Percentiles rank a stretch among this genome's conserved stretches.
Conservation (phyloP, 192 early-diverging fungal species). For the Kappamyces sp. region DNA sequence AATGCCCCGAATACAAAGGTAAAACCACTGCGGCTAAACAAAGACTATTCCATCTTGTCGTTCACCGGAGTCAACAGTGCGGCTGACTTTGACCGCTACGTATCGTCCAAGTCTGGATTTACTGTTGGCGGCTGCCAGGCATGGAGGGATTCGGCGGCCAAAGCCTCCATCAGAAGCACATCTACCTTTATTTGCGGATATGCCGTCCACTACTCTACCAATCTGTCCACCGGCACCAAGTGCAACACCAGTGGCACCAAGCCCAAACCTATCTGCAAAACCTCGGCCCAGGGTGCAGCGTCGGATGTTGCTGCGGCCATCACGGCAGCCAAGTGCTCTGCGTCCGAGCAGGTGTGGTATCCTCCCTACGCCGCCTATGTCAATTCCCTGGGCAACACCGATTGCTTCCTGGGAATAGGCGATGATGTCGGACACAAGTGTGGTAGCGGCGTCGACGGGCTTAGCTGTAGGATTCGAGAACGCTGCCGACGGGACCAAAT, state of each 20-base stretch:
- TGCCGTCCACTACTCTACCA: not conserved
- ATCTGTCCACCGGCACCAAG: too few relatives aligned
- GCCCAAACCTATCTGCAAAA: conserved; percentile 1
- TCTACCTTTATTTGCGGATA: conserved; percentile 1
- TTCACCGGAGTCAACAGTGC: not conserved
- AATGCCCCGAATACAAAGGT: not conserved
- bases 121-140: too few relatives aligned
- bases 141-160: too few relatives aligned
- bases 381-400: not conserved
- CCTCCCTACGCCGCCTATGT: not conserved
- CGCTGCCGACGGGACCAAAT: not conserved
- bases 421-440: not conserved
- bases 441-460: not conserved
- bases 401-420: not conserved
- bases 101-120: not conserved
- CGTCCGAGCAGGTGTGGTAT: too few relatives aligned
- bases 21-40: not conserved
- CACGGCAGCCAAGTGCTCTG: too few relatives aligned
- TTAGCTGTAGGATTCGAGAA: too few relatives aligned
- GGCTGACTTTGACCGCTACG: not conserved
- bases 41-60: conserved; percentile 5
- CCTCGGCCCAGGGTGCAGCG: not conserved
- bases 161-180: too few relatives aligned
- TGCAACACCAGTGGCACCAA: not conserved
- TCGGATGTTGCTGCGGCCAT: not conserved